These are phyloP conservation scores for Rhodotorula sp. DNA, from an alignment of 1,284 basidiomycete genomes.

Conservation along the genomic window DNA sequence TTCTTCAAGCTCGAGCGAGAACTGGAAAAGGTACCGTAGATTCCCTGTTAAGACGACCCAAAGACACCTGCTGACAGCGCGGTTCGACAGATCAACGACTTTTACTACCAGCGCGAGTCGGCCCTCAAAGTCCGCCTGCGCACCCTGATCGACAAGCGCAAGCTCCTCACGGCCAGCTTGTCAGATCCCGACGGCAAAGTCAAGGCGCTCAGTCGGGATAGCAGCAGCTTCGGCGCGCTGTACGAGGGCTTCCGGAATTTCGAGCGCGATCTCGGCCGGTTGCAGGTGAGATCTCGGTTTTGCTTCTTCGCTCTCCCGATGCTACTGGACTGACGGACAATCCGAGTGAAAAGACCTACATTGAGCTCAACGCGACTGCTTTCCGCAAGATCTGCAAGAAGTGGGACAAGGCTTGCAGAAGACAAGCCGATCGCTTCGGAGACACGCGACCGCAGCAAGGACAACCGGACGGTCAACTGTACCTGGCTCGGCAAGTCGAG, in stretches of 20 bases:
- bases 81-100: constrained; percentile 85
- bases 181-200: constrained; percentile 40
- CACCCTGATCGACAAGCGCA: constrained; percentile 88
- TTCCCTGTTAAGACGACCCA: fast-evolving
- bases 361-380: constrained; percentile 96
- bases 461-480: constrained; percentile 87
- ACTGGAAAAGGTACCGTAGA: constrained; percentile 77
- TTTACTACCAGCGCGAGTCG: constrained; percentile 97
- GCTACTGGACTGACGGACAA: no score
- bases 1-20: constrained; percentile 99
- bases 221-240: constrained; percentile 56
- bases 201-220: constrained; percentile 59
- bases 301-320: no score
- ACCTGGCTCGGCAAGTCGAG: constrained; percentile 94
- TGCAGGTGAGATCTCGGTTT: constrained; percentile 64
- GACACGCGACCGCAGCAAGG: constrained; percentile 65
- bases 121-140: constrained; percentile 88
- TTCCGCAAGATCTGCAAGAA: constrained; percentile 97
- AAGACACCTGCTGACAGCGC: neutral
- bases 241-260: constrained; percentile 88
- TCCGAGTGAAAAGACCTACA: constrained; percentile 67
- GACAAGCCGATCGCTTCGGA: constrained; percentile 40
- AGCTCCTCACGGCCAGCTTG: constrained; percentile 53
- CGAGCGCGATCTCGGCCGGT: constrained; percentile 92
- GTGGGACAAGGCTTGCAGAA: constrained; percentile 73